A percentile compares a stretch with the other conserved stretches of the same genome.
Evolutionary conservation across 352 stramenopile species (phyloP).

Genomic region (Globisporangium nodosum): DNA sequence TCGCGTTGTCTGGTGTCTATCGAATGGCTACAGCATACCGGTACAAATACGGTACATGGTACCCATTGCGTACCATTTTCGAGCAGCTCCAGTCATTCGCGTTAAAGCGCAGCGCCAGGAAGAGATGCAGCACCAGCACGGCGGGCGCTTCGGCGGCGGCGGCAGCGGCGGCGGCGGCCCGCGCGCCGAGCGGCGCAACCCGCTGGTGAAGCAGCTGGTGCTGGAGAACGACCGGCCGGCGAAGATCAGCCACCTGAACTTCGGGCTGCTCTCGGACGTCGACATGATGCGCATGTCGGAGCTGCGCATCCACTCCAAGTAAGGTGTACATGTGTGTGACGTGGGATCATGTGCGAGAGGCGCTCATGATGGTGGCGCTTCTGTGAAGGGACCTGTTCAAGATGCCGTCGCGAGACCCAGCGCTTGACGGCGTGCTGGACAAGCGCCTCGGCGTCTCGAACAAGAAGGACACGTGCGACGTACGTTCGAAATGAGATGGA

Average conservation of each 20-base stretch:
- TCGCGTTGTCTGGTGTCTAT: neutral
- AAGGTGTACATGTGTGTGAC: slow-evolving; percentile 8
- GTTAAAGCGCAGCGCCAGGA: neutral
- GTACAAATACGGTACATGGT: too few species aligned
- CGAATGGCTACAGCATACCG: neutral
- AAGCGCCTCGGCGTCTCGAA: slow-evolving; percentile 96
- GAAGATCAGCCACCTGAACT: slow-evolving; percentile 98
- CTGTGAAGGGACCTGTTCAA: slow-evolving; percentile 93
- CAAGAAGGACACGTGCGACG: slow-evolving; percentile 94
- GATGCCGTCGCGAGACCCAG: slow-evolving; percentile 93
- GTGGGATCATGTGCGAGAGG: neutral
- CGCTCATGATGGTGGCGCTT: slow-evolving; percentile 1
- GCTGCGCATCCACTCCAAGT: slow-evolving; percentile 90
- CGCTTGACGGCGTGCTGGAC: slow-evolving; percentile 93
- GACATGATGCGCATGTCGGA: slow-evolving; percentile 96
- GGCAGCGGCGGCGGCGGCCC: slow-evolving; percentile 9
- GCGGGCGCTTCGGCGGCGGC: slow-evolving; percentile 19
- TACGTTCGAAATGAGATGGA: slow-evolving; percentile 38
- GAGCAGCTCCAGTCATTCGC: neutral
- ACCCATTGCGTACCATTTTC: too few species aligned
- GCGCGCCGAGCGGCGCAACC: slow-evolving; percentile 68
- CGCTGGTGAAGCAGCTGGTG: slow-evolving; percentile 87
- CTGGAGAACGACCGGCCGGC: slow-evolving; percentile 85
- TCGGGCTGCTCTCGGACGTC: slow-evolving; percentile 93
- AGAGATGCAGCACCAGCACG: slow-evolving; percentile 24